Base-by-base conservation (phyloP, 331 rosid species). In the Quercus lobata region DNA sequence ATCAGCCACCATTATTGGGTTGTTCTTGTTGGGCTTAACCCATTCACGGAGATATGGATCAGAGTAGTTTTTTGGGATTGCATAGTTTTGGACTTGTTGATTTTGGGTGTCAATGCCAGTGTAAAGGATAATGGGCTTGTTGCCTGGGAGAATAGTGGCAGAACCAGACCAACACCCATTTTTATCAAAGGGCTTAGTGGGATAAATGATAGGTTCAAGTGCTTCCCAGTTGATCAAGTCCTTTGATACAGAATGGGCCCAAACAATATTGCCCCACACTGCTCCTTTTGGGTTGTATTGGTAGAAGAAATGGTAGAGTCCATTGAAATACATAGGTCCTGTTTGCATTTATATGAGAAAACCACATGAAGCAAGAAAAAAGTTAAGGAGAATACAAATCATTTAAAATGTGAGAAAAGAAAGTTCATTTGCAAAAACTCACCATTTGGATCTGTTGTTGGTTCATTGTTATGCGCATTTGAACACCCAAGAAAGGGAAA, bases 391-490 rank as follows among this genome's bases (percentile, higher is more conserved):
- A 35, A 73, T 35, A 10, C 5, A 69, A 41, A 32, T n/a, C 4
- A 41, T 21, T 19, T 65, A 19, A 57, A 2, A 55, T 37, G 1
- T 30, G 30, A 57, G 1, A 8, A 78, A 6, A 30, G 71, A 1
- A 17, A 27, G 29, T 2, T 7, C 60, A 22, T 46, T 34, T 29
- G 21, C 17, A 35, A 63, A 22, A 6, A 74, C 97, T 88, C 63
- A 93, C 97, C 97, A 75, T 91, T 93, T 70, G 97, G 97, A 80
- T 90, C 95, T 90, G 86, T 46, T 61, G 54, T 81, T 12, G 52
- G 74, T 76, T 60, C 44, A 34, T 84, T 54, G 41, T 75, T 41
- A 5, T 73, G 25, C 54, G 71, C 52, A 72, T 78, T 71, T 35
- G 29, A 65, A 46, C 34, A 72, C 71, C 52, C 72, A 80, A 80